Evolutionary conservation across 108 stramenopile genomes (phyloP), one percentile per base, ranked within the genome.

Genomic region (Skeletonema grethae): DNA sequence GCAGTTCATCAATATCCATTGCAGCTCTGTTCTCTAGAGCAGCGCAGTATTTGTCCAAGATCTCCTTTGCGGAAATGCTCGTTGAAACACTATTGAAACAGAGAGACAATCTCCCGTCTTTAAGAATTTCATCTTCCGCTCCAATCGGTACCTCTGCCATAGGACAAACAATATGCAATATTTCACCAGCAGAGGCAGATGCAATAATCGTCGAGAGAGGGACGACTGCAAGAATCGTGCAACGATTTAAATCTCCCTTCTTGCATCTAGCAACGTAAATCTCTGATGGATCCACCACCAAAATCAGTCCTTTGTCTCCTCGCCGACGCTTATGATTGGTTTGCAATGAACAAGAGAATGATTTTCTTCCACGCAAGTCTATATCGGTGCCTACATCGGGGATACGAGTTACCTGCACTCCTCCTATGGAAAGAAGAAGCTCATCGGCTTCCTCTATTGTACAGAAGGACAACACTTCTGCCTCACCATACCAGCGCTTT

Each of bases 21-120:
- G 58, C 22, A 28, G 61, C 62, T 57, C 65, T 80, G 3, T 30
- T 73, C 25, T 67, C 59, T 48, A 56, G 61, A 39, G 72, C 72
- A 25, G 35, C 32, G 61, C 72, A 80, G 56, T 80, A 64, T 43
- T 80, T 69, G 45, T 93, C 89, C 67, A 93, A 55, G 32, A 84
- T 81, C 43, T 93, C 86, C 58, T 82, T 83, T 22, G 86, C 89
- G 65, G 76, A 75, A 9, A 86, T 67, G 48, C 84, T 82, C 8
- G 75, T 71, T 11, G 83, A 86, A 15, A 39, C 39, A 38, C 57
- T 87, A 16, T 85, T 86, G 48, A 93, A 90, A 41, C 76, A 71
- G 11, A 93, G 63, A n/a, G 88, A 82, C 83, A 93, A 81, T 65
- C 87, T 90, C 8, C 92, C 92, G 67, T 88, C 83, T 90, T 87